Percentiles rank a stretch among this genome's conserved stretches.
Conservation (phyloP, 2,329 filamentous ascomycete genomes). For the Fusarium buxicola region DNA sequence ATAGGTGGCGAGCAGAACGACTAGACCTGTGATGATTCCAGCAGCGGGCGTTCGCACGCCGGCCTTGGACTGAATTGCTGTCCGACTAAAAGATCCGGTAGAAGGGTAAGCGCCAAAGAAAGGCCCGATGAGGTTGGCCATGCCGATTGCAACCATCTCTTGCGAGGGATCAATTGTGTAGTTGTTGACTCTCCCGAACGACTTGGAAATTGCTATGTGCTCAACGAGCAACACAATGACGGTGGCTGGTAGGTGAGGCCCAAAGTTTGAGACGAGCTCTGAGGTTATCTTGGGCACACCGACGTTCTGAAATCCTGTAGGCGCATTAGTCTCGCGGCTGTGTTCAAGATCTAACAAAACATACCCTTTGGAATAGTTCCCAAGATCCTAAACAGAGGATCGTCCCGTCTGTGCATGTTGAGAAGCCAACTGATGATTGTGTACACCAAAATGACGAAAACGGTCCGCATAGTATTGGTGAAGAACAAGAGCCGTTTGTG, state of each 20-base stretch:
- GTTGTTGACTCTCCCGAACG: conserved; percentile 95
- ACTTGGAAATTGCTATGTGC: conserved; percentile 97
- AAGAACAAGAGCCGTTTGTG: conserved; percentile 87
- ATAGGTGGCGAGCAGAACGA: conserved; percentile 92
- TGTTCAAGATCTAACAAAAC: neutral
- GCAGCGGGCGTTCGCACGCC: conserved; percentile 92
- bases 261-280: conserved; percentile 75
- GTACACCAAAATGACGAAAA: conserved; percentile 91
- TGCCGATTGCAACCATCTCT: conserved; percentile 93
- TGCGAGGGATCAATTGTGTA: conserved; percentile 96
- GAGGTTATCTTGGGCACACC: conserved; percentile 76
- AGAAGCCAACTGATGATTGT: conserved; percentile 89
- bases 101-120: conserved; percentile 93
- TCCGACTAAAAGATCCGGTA: conserved; percentile 95
- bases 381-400: conserved; percentile 80
- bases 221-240: conserved; percentile 97
- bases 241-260: conserved; percentile 80
- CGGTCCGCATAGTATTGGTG: conserved; percentile 87
- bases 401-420: conserved; percentile 73
- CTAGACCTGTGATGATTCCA: conserved; percentile 85
- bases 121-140: conserved; percentile 89
- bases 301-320: conserved; percentile 79
- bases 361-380: conserved; percentile 78
- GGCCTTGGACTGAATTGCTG: conserved; percentile 96
- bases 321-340: neutral